Base-by-base conservation (phyloP, 2,329 filamentous ascomycete species). In the Sclerotinia nivalis region DNA sequence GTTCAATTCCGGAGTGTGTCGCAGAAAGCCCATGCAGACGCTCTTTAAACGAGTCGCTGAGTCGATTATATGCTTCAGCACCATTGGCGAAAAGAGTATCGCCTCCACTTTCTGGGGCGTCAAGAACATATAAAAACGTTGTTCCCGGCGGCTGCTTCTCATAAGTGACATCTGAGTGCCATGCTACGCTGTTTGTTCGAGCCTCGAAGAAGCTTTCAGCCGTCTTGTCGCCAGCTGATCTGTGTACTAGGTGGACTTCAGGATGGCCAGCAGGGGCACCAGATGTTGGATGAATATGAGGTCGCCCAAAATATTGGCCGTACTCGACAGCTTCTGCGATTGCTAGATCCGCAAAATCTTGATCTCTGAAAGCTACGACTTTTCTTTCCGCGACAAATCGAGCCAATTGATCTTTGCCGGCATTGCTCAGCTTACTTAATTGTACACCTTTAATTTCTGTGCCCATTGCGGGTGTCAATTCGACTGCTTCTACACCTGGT, bases 141-240 rank as follows among this genome's bases (percentile, higher is more conserved):
- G 93, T 97, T 43, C 93, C 93, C 0, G 94, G 93, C 1, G 94
- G 93, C 81, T 97, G 93, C 74, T 87, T 83, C 82, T 97, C 94
- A 78, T 96, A 97, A 0, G 91, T 92, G 1, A 97, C 90, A 74
- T 97, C 93, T 0, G 89, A 92, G 81, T 97, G 93, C 93, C 93
- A 97, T 10, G 92, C 92, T 1, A 96, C 89, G 0, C 90, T 92
- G 80, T 90, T 95, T 4, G 91, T 94, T 31, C 91, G 86, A 60
- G 87, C 87, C 68, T 85, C 81, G 74, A 93, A 89, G 80, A 91
- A 91, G 62, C 86, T 83, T 28, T 86, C 81, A 28, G 84, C 85
- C 2, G 83, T 85, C 9, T 84, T 87, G 74, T 92, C 89, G 71
- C 87, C 82, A 62, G 87, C 89, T 28, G 88, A 88, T 52, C 92